Evolutionary conservation across 768 basidiomycete genomes (phyloP).

Genomic region (Xerocomellus chrysenteron): DNA sequence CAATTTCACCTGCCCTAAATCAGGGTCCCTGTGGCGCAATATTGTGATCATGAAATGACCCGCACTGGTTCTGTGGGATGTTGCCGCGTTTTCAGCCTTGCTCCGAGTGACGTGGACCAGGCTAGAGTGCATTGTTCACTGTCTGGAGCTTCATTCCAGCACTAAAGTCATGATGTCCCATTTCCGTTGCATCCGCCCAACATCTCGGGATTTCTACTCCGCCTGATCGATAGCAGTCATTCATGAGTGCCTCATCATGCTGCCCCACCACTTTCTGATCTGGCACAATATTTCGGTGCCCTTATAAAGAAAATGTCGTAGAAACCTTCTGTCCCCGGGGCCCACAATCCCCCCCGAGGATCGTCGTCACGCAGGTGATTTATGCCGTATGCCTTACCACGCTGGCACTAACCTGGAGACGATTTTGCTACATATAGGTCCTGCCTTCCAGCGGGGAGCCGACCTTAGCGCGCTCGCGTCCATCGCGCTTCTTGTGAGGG

Average conservation of each 20-base stretch:
- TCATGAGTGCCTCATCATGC: slow-evolving; percentile 18
- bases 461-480: slow-evolving; percentile 57
- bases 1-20: slow-evolving; percentile 36
- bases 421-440: slow-evolving; percentile 20
- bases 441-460: slow-evolving; percentile 44
- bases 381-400: slow-evolving; percentile 22
- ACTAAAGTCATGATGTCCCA: slow-evolving; percentile 18
- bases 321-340: slow-evolving; percentile 24
- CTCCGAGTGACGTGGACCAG: slow-evolving; percentile 6
- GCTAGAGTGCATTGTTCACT: slow-evolving; percentile 8
- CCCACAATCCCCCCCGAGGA: slow-evolving; percentile 34
- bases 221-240: slow-evolving; percentile 32
- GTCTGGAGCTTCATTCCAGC: slow-evolving; percentile 22
- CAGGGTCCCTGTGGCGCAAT: slow-evolving; percentile 28
- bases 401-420: slow-evolving; percentile 9
- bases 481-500: slow-evolving; percentile 74
- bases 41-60: slow-evolving; percentile 14
- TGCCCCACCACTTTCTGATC: slow-evolving; percentile 22
- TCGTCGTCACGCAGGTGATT: slow-evolving; percentile 31
- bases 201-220: slow-evolving; percentile 26
- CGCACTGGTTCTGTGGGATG: background rate
- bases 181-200: slow-evolving; percentile 25
- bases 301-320: slow-evolving; percentile 32
- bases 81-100: slow-evolving; percentile 13
- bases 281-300: slow-evolving; percentile 15